phyloP scores from a whole-genome alignment of 345 rosid species.

The Melastoma malabathricum region DNA sequence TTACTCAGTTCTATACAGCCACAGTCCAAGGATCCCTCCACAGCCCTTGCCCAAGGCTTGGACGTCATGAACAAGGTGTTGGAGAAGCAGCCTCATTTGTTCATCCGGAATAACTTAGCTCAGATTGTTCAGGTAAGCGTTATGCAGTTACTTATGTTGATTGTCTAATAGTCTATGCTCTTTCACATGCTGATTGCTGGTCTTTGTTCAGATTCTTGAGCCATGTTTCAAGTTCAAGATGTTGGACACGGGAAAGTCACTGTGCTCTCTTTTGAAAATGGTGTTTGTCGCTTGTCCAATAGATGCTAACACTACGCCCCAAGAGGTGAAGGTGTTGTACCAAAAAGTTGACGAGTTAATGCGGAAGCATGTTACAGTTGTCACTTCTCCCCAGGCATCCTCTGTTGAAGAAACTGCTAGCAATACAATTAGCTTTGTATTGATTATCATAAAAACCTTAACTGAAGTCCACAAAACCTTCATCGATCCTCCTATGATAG shows the following conservation, averaged over 20 bases:
- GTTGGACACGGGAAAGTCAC: constrained; percentile 91
- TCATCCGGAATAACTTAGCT: constrained; percentile 77
- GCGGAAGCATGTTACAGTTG: constrained; percentile 61
- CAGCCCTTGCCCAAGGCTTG: constrained; percentile 96
- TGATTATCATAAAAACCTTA: constrained; percentile 84
- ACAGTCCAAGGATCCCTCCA: constrained; percentile 91
- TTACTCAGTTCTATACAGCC: constrained; percentile 77
- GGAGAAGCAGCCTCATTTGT: constrained; percentile 92
- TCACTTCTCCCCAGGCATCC: constrained; percentile 52
- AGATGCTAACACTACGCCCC: constrained; percentile 52
- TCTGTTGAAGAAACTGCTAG: constrained; percentile 63
- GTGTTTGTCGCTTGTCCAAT: constrained; percentile 78
- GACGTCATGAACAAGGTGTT: constrained; percentile 98
- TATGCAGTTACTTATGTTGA: too few relatives aligned
- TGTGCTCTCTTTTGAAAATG: constrained; percentile 93
- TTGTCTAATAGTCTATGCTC: constrained; percentile 1
- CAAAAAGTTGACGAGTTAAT: constrained; percentile 83
- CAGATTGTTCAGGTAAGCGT: constrained; percentile 80
- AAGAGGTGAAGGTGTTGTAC: constrained; percentile 65
- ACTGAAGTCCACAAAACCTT: constrained; percentile 75
- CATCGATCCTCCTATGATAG: constrained; percentile 61
- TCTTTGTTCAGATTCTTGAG: constrained; percentile 64
- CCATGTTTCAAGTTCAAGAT: constrained; percentile 91
- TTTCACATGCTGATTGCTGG: constrained; percentile 8
- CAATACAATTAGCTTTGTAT: constrained; percentile 72